Conservation (phyloP, 345 rosid genomes). For the Lepidium aucheri region DNA sequence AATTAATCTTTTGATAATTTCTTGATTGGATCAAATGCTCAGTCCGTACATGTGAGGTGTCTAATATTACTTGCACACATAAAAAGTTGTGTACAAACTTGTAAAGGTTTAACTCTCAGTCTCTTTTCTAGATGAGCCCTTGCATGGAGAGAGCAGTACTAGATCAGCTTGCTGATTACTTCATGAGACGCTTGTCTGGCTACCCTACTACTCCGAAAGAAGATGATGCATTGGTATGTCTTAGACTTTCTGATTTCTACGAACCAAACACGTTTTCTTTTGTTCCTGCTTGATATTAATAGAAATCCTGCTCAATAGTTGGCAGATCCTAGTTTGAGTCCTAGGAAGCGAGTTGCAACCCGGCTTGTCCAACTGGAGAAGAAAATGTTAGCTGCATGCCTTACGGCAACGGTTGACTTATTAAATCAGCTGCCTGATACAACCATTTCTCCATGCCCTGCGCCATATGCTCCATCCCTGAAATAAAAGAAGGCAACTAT, state of each 20-base stretch:
- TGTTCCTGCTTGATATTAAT: constrained; percentile 5
- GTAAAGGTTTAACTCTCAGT: constrained; percentile 5
- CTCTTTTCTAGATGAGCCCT: constrained; percentile 62
- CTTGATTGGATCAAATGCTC: constrained; percentile 1
- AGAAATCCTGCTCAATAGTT: constrained; percentile 34
- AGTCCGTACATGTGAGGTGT: neutral
- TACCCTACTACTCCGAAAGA: constrained; percentile 76
- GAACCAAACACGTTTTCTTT: neutral
- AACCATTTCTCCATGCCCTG: constrained; percentile 78
- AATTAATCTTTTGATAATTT: neutral
- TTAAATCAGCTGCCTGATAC: constrained; percentile 67
- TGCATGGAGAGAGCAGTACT: constrained; percentile 91
- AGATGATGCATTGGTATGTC: constrained; percentile 65
- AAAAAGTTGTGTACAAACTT: neutral
- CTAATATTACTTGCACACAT: neutral
- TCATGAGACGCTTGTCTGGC: constrained; percentile 56
- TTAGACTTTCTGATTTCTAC: neutral
- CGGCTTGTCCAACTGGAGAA: constrained; percentile 83
- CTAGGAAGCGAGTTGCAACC: constrained; percentile 85
- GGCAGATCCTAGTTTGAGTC: constrained; percentile 60
- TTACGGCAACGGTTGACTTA: constrained; percentile 51
- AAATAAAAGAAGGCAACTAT: constrained; percentile 45
- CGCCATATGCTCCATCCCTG: constrained; percentile 71
- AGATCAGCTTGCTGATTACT: constrained; percentile 81
- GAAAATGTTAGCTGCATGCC: constrained; percentile 78